Conservation (phyloP, 2,329 filamentous ascomycete genomes). For the Xylariomycetidae sp. region DNA sequence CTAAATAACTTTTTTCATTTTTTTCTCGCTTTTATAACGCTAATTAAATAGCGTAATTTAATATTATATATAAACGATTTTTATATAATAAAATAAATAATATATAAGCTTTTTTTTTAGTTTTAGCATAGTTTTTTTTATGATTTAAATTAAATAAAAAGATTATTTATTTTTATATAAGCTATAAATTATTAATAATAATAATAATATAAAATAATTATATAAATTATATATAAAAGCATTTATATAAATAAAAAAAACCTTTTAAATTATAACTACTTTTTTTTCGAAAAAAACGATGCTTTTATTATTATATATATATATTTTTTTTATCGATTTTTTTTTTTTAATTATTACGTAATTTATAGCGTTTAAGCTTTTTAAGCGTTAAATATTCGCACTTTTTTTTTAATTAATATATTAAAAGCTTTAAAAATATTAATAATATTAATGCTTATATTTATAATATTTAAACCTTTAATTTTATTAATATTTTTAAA, state of each 20-base stretch:
- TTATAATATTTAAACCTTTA: too few relatives aligned
- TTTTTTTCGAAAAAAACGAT: too few relatives aligned
- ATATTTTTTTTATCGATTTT: background rate
- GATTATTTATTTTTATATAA: background rate
- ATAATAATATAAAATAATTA: conserved; percentile 1
- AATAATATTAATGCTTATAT: too few relatives aligned
- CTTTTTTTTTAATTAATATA: too few relatives aligned
- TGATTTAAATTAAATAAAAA: background rate
- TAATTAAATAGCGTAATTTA: conserved; percentile 1
- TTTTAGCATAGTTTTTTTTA: background rate
- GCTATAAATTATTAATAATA: conserved; percentile 1
- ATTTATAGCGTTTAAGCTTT: background rate
- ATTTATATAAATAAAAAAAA: too few relatives aligned
- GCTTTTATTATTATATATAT: too few relatives aligned
- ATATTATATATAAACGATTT: background rate
- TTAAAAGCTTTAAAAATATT: too few relatives aligned
- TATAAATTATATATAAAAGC: background rate
- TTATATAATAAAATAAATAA: background rate
- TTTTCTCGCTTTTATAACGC: background rate
- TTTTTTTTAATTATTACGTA: background rate
- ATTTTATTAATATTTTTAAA: background rate
- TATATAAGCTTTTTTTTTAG: background rate
- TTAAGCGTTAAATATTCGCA: too few relatives aligned
- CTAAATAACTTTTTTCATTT: background rate
- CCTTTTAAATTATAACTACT: too few relatives aligned